Evolutionary conservation across 768 basidiomycete species (phyloP).

Genomic region (Tylopilus cervinicoccineus): DNA sequence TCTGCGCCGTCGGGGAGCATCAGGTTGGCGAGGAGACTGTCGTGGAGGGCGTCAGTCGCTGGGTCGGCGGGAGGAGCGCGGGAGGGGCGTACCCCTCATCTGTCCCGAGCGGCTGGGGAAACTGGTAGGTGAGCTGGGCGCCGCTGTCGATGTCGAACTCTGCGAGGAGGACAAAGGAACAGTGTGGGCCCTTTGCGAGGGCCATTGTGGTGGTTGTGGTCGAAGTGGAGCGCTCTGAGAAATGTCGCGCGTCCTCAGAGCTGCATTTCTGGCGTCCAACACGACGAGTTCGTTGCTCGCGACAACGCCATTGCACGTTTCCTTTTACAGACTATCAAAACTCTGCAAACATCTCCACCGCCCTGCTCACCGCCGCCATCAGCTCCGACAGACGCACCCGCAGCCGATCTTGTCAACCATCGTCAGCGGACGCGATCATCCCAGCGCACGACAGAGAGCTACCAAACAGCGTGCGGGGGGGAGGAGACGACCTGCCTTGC

Average conservation of each 20-base stretch:
- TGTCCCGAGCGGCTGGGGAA: slow-evolving; percentile 89
- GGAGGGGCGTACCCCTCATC: slow-evolving; percentile 77
- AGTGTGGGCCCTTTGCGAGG: slow-evolving; percentile 61
- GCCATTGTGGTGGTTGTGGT: slow-evolving; percentile 40
- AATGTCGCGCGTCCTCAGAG: slow-evolving; percentile 3
- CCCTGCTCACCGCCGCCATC: slow-evolving; percentile 25
- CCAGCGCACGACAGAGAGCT: slow-evolving; percentile 7
- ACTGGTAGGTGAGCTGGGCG: slow-evolving; percentile 91
- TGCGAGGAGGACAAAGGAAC: slow-evolving; percentile 93
- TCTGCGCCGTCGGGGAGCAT: slow-evolving; percentile 99
- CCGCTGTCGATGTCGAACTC: slow-evolving; percentile 98
- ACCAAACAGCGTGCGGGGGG: slow-evolving; percentile 19
- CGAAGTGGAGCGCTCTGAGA: slow-evolving; percentile 1
- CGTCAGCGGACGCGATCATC: slow-evolving; percentile 14
- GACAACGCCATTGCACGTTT: slow-evolving; percentile 18
- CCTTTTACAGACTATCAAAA: slow-evolving; percentile 26
- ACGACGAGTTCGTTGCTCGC: slow-evolving; percentile 1
- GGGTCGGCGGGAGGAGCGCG: neutral
- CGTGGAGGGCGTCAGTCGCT: slow-evolving; percentile 1
- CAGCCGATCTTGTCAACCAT: slow-evolving; percentile 17
- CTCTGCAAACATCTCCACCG: slow-evolving; percentile 22
- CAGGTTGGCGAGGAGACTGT: slow-evolving; percentile 87
- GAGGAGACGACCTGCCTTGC: slow-evolving; percentile 34
- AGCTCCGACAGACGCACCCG: slow-evolving; percentile 23
- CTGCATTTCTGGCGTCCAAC: slow-evolving; percentile 9